Percentiles rank a stretch among this genome's conserved stretches.
Evolutionary conservation across 2,329 filamentous ascomycete genomes (phyloP).

Genomic region (Arthrobotrys megalospora): DNA sequence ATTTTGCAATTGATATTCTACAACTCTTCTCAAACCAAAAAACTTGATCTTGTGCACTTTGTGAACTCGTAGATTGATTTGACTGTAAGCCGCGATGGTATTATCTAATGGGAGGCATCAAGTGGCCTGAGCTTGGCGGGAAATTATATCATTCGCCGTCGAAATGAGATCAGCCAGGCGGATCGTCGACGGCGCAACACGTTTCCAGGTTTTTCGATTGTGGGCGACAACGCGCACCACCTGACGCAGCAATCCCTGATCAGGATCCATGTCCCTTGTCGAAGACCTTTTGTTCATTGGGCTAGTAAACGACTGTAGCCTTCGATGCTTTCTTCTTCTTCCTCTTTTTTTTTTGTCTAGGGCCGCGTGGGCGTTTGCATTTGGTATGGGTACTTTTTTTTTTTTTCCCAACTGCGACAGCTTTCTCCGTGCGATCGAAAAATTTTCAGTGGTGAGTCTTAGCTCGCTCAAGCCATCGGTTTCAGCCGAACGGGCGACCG

Average conservation of each 20-base stretch:
- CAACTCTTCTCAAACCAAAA: slow-evolving; percentile 21
- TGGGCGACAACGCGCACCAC: slow-evolving; percentile 10
- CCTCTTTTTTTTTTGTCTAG: background rate
- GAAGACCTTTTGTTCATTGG: background rate
- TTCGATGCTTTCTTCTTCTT: background rate
- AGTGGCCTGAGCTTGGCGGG: slow-evolving; percentile 30
- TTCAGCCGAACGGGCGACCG: slow-evolving; percentile 16
- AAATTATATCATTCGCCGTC: slow-evolving; percentile 27
- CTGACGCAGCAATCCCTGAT: slow-evolving; percentile 13
- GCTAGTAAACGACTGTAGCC: slow-evolving; percentile 3
- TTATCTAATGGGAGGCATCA: background rate
- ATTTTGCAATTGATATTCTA: slow-evolving; percentile 27
- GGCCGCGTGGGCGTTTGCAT: slow-evolving; percentile 18
- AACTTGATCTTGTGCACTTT: slow-evolving; percentile 5
- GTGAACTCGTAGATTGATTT: slow-evolving; percentile 10
- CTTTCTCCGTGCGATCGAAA: slow-evolving; percentile 14
- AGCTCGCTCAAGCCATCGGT: background rate
- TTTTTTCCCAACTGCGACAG: background rate
- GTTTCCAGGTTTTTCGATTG: slow-evolving; percentile 17
- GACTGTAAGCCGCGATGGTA: background rate
- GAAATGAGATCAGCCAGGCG: slow-evolving; percentile 19
- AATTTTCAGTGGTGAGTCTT: background rate
- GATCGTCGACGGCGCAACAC: slow-evolving; percentile 14
- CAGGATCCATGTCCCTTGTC: background rate
- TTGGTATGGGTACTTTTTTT: background rate